Base-by-base conservation (phyloP, 148 eudicot genomes). In the Fagopyrum homotropicum region DNA sequence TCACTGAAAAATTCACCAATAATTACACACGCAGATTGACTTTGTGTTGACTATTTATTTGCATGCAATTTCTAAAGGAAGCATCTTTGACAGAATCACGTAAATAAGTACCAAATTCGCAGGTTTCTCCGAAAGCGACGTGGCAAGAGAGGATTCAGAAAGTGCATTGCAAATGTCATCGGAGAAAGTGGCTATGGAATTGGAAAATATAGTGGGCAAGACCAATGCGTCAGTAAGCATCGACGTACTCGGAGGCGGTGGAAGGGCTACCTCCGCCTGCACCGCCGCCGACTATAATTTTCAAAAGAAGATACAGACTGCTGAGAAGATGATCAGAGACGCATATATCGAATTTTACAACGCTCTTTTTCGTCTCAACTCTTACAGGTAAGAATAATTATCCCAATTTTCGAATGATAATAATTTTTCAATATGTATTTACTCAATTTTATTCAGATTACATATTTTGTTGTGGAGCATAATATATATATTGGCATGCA, bases 291-390 rank as follows among this genome's bases (percentile, higher is more conserved):
- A 5, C 43, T 26, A 40, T 22, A 12, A 12, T 40, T 11, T 40
- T 5, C 46, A 47, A 15, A 69, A 69, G 8, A 69, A 43, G 22
- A 43, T 69, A 8, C 72, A 44, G 1, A 7, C 9, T 2, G 72
- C 72, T 14, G 72, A 69, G 72, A 43, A 69, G 72, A 69, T 69
- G 49, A 69, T 69, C 49, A 43, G 49, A 45, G 46, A 7, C 47
- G 72, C 72, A 0, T 69, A 12, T 43, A 47, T 69, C 2, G 72
- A 69, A 69, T 45, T 69, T 45, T 69, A 69, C 26, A 43, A 17
- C 8, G 72, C 7, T 69, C 72, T 69, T 44, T 14, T 5, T 19
- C 72, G 12, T 43, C 72, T 69, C 7, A 69, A 69, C 8, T 14
- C 72, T 15, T 69, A 40, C 26, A 69, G 72, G 72, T 69, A 4